Evolutionary conservation across 495 filamentous ascomycete species (phyloP).

Genomic region (Neurospora pannonica): DNA sequence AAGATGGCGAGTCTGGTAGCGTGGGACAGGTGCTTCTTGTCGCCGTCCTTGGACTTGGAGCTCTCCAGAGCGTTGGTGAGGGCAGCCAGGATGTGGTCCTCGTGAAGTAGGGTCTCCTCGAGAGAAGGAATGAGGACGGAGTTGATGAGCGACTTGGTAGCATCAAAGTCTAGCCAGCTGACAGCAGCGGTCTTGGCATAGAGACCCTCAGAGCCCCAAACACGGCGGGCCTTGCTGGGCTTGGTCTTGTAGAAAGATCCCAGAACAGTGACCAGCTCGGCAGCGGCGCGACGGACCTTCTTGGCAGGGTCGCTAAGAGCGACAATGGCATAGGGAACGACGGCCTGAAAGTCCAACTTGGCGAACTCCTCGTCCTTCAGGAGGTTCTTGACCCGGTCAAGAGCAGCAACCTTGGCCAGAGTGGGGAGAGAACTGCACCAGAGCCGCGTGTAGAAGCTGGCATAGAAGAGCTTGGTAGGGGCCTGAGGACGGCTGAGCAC

Average conservation of each 20-base stretch:
- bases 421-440: constrained; percentile 65
- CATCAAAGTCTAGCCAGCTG: constrained; percentile 49
- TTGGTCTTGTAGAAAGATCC: constrained; percentile 15
- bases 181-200: constrained; percentile 44
- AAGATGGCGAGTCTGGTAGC: constrained; percentile 54
- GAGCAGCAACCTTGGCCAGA: constrained; percentile 54
- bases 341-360: constrained; percentile 59
- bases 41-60: constrained; percentile 29
- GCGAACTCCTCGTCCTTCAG: constrained; percentile 39
- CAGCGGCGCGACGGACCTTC: constrained; percentile 65
- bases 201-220: constrained; percentile 31
- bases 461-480: constrained; percentile 50
- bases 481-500: constrained; percentile 48
- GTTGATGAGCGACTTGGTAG: constrained; percentile 49
- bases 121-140: constrained; percentile 57
- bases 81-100: constrained; percentile 48
- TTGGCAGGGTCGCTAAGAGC: constrained; percentile 65
- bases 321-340: constrained; percentile 66
- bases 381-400: constrained; percentile 47
- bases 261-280: constrained; percentile 48
- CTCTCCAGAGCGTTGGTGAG: constrained; percentile 50
- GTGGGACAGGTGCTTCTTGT: constrained; percentile 51
- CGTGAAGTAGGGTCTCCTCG: constrained; percentile 76
- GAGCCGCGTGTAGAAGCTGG: constrained; percentile 67
- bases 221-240: constrained; percentile 5